Conservation (phyloP, 2,329 filamentous ascomycete species). For the Stachybotrys chartarum region DNA sequence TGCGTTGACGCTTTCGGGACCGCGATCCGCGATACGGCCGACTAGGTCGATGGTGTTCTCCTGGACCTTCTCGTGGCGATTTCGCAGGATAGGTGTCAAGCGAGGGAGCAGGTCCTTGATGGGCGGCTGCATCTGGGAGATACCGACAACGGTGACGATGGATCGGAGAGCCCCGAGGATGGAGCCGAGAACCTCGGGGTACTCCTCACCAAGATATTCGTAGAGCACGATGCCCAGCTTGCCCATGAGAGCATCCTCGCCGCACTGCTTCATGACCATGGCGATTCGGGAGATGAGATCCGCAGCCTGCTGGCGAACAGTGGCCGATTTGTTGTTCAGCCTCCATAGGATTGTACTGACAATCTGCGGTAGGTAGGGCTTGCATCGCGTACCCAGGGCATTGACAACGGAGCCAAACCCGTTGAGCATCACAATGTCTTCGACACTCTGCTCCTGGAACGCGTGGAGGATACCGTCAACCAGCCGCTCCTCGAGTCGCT, state of each 20-base stretch:
- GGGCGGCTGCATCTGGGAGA: slow-evolving; percentile 95
- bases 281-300: slow-evolving; percentile 95
- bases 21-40: slow-evolving; percentile 93
- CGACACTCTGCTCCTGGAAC: slow-evolving; percentile 96
- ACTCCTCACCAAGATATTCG: slow-evolving; percentile 97
- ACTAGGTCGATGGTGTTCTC: slow-evolving; percentile 98
- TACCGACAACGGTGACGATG: slow-evolving; percentile 96
- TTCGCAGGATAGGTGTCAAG: slow-evolving; percentile 94
- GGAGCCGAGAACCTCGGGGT: slow-evolving; percentile 93
- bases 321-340: slow-evolving; percentile 95
- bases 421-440: slow-evolving; percentile 93
- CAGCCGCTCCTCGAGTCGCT: slow-evolving; percentile 84
- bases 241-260: slow-evolving; percentile 90
- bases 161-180: slow-evolving; percentile 91
- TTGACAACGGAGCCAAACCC: slow-evolving; percentile 98
- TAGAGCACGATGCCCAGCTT: slow-evolving; percentile 93
- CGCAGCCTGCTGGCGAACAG: slow-evolving; percentile 92
- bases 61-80: slow-evolving; percentile 97
- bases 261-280: slow-evolving; percentile 98
- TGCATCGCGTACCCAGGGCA: slow-evolving; percentile 85
- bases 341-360: slow-evolving; percentile 95
- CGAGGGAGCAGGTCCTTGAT: slow-evolving; percentile 94
- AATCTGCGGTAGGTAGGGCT: slow-evolving; percentile 94
- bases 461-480: slow-evolving; percentile 93
- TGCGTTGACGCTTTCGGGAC: slow-evolving; percentile 92